Conservation (phyloP, 495 filamentous ascomycete species). For the Ramalina intermedia region DNA sequence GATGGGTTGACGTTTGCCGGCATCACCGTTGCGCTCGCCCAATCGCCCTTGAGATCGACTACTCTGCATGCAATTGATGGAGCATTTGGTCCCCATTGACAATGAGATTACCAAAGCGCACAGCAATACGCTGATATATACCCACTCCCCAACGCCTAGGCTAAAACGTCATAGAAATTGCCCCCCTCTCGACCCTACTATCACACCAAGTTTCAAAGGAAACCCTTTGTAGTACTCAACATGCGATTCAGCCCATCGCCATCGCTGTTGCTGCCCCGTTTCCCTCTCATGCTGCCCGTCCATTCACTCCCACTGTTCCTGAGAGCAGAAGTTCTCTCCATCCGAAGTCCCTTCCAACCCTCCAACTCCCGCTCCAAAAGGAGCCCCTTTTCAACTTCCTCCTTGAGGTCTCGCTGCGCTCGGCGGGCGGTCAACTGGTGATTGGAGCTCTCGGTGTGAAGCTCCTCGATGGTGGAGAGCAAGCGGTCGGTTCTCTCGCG, state of each 20-base stretch:
- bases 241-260: conserved; percentile 14
- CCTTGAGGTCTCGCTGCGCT: conserved; percentile 76
- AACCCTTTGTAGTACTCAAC: conserved; percentile 20
- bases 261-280: conserved; percentile 6
- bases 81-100: too few relatives aligned
- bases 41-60: too few relatives aligned
- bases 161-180: conserved; percentile 3
- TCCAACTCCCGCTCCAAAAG: conserved; percentile 82
- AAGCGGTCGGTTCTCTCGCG: conserved; percentile 84
- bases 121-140: too few relatives aligned
- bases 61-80: too few relatives aligned
- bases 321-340: conserved; percentile 39
- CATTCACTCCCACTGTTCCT: conserved; percentile 24
- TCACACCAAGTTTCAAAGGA: conserved; percentile 10
- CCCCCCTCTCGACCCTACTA: background rate
- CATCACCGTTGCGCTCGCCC: too few relatives aligned
- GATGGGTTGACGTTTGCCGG: too few relatives aligned
- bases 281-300: conserved; percentile 13
- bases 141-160: background rate
- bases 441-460: conserved; percentile 72
- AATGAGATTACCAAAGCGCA: too few relatives aligned
- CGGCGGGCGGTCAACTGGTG: conserved; percentile 65
- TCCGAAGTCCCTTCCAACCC: conserved; percentile 60
- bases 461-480: conserved; percentile 80
- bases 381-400: conserved; percentile 73